Base-by-base conservation (phyloP, 2,329 filamentous ascomycete species). In the Verticillium dahliae region DNA sequence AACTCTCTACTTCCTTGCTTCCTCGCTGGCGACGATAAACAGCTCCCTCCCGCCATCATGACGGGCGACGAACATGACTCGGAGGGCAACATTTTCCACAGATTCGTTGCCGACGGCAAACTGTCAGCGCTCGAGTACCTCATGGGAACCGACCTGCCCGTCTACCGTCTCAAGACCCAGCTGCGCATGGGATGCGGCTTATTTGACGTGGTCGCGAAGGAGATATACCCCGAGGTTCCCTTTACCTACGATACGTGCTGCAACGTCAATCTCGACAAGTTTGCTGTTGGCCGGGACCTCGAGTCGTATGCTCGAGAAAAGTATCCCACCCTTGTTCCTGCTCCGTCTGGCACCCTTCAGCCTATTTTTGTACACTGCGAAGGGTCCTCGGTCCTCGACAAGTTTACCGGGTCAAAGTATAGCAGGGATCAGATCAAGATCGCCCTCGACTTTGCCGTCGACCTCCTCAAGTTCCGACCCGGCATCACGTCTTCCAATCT, bases 1-100 rank as follows among this genome's bases (percentile, higher is more conserved):
- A 71, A 71, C 9, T 64, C 59, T 1, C 35, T 66, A 1, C 33
- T 66, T 9, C 69, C 68, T 5, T 69, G 67, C 60, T 22, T 69
- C 11, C 35, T 69, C 0, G 62, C 58, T 5, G 68, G 67, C 22
- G 68, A 71, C 50, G 54, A 63, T 1, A 63, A 63, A 54, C 66
- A 69, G 61, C 61, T 68, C 1, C 38, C 59, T 0, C 66, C 65
- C 0, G 35, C 57, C 0, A 62, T 66, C 10, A 52, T 52, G 11
- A 6, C 22, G n/a, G 33, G 5, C 1, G 6, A 41, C 1, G 60
- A 61, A 1, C 56, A 39, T 10, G 64, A 66, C 10, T 22, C 1
- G 0, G 58, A 62, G 1, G 62, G 52, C 6, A 60, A 65, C 34
- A 27, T 39, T 6, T 2, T 61, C n/a, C 65, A 69, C 38, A 60